phyloP scores from a whole-genome alignment of 129 eudicot genomes.

The Saposhnikovia divaricata region DNA sequence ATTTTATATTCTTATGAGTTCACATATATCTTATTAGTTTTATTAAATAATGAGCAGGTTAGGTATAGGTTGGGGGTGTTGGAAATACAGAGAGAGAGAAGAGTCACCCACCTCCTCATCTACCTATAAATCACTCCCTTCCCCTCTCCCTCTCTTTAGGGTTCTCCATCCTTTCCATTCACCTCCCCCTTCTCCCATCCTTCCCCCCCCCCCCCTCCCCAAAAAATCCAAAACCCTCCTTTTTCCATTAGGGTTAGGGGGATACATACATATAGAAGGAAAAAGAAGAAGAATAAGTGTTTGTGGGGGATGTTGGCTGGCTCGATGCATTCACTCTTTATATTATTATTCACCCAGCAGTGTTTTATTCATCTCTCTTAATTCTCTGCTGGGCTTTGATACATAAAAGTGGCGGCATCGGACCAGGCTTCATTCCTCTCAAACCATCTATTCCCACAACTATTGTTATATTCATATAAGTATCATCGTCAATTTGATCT shows the following conservation, averaged over 20 bases:
- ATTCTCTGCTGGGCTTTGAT: background rate
- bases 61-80: background rate
- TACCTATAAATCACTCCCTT: background rate
- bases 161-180: background rate
- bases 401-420: constrained; percentile 44
- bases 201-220: too few species aligned
- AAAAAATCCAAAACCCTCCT: background rate
- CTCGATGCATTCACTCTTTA: constrained; percentile 43
- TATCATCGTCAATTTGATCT: background rate
- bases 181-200: background rate
- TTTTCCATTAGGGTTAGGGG: background rate
- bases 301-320: constrained; percentile 73
- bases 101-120: background rate
- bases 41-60: background rate
- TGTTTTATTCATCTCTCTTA: too few species aligned
- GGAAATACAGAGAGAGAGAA: background rate
- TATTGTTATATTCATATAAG: too few species aligned
- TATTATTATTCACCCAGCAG: background rate
- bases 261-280: background rate
- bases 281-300: constrained; percentile 18
- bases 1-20: too few species aligned
- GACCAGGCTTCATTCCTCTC: constrained; percentile 99
- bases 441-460: constrained; percentile 30
- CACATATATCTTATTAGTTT: too few species aligned
- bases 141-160: background rate